Evolutionary conservation across 2,329 filamentous ascomycete species (phyloP).

Genomic region (Paracamarosporium sp.): DNA sequence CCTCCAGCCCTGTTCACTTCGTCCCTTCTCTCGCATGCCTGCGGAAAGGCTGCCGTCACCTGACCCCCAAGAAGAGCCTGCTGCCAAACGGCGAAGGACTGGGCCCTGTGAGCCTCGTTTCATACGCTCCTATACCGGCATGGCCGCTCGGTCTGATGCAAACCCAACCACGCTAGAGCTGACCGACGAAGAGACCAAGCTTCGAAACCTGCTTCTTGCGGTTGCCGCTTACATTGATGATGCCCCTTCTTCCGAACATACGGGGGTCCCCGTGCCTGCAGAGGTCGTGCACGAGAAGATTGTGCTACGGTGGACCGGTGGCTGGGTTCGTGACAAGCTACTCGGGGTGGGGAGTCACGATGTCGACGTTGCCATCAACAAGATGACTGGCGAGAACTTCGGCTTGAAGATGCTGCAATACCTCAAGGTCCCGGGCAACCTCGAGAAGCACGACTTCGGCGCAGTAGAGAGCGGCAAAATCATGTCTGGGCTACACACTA

Average conservation of each 20-base stretch:
- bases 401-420: constrained; percentile 73
- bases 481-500: constrained; percentile 78
- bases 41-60: constrained; percentile 22
- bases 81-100: constrained; percentile 41
- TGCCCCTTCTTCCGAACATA: constrained; percentile 34
- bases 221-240: constrained; percentile 74
- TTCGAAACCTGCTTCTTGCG: constrained; percentile 80
- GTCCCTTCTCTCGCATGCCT: constrained; percentile 38
- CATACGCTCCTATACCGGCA: constrained; percentile 36
- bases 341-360: constrained; percentile 76
- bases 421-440: constrained; percentile 66
- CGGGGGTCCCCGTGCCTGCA: constrained; percentile 49
- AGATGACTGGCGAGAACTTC: constrained; percentile 81
- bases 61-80: constrained; percentile 28
- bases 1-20: constrained; percentile 1
- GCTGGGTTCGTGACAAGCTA: constrained; percentile 87
- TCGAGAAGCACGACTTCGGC: constrained; percentile 65
- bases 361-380: constrained; percentile 85
- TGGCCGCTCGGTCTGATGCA: constrained; percentile 25
- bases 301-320: constrained; percentile 76
- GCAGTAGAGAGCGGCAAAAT: constrained; percentile 63
- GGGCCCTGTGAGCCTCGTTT: constrained; percentile 20
- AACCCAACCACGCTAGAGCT: constrained; percentile 59
- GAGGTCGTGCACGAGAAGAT: constrained; percentile 54
- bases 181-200: constrained; percentile 72